A percentile compares a stretch with the other conserved stretches of the same genome.
Evolutionary conservation across 1,284 basidiomycete genomes (phyloP).

Genomic region (Blastosporella zonata): DNA sequence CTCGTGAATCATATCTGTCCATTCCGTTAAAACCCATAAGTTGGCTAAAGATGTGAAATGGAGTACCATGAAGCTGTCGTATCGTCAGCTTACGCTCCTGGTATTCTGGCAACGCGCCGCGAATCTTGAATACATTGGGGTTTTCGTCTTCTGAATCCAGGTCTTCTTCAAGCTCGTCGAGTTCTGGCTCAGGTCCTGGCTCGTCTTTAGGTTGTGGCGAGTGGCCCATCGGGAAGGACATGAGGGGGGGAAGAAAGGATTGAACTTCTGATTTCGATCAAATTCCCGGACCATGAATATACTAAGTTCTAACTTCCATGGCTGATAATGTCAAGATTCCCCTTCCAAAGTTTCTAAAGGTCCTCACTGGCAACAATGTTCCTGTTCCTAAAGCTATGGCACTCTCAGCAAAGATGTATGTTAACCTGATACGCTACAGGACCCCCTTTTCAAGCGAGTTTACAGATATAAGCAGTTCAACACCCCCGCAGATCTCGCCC

Average conservation of each 20-base stretch:
- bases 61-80: slow-evolving; percentile 50
- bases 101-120: slow-evolving; percentile 36
- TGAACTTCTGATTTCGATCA: not conserved
- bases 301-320: no score
- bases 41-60: slow-evolving; percentile 4
- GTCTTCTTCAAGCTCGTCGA: slow-evolving; percentile 48
- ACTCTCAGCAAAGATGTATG: slow-evolving; percentile 76
- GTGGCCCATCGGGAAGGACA: slow-evolving; percentile 7
- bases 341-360: slow-evolving; percentile 72
- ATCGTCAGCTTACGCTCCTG: slow-evolving; percentile 33
- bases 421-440: slow-evolving; percentile 17
- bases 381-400: slow-evolving; percentile 74
- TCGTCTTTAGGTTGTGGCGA: slow-evolving; percentile 11
- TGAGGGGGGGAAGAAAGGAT: not conserved
- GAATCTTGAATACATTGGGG: slow-evolving; percentile 46
- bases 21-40: not conserved
- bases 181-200: slow-evolving; percentile 32
- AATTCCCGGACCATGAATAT: not conserved
- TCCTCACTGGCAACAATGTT: slow-evolving; percentile 62
- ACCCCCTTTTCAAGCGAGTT: slow-evolving; percentile 10
- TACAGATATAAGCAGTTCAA: slow-evolving; percentile 73
- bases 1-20: slow-evolving; percentile 56
- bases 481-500: slow-evolving; percentile 55
- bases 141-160: slow-evolving; percentile 36
- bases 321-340: slow-evolving; percentile 47